Percentiles rank a stretch among this genome's conserved stretches.
Evolutionary conservation across 805 yeast genomes (phyloP).

Genomic region (Maudiozyma turicensis): DNA sequence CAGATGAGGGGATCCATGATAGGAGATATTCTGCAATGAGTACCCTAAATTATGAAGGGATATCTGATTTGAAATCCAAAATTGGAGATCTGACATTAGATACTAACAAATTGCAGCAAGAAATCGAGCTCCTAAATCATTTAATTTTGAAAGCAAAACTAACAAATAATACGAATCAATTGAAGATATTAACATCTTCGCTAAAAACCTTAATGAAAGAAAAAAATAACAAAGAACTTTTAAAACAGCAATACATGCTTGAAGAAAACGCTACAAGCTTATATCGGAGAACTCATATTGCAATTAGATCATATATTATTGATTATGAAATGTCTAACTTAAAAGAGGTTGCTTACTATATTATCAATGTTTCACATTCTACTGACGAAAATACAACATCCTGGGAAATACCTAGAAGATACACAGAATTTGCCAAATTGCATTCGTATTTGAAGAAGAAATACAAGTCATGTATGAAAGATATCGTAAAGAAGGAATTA

Average conservation of each 20-base stretch:
- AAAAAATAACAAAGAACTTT: conserved; percentile 60
- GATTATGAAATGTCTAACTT: conserved; percentile 38
- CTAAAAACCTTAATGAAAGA: conserved; percentile 58
- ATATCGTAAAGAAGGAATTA: conserved; percentile 29
- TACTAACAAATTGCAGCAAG: conserved; percentile 49
- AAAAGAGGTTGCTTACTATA: conserved; percentile 56
- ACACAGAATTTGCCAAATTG: conserved; percentile 69
- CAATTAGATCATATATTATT: conserved; percentile 41
- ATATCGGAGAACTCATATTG: conserved; percentile 52
- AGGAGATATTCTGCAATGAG: background rate
- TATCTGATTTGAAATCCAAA: conserved; percentile 44
- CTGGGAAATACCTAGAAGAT: conserved; percentile 88
- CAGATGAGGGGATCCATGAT: background rate
- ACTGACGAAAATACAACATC: conserved; percentile 49
- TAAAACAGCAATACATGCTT: conserved; percentile 69
- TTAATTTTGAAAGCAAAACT: conserved; percentile 73
- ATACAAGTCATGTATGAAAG: conserved; percentile 22
- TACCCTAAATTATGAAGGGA: background rate
- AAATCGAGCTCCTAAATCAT: conserved; percentile 54
- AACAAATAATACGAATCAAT: conserved; percentile 63
- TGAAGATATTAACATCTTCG: conserved; percentile 60
- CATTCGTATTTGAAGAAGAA: conserved; percentile 50
- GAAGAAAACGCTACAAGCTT: conserved; percentile 76
- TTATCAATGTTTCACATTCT: conserved; percentile 62
- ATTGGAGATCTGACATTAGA: conserved; percentile 50